Conservation (phyloP, 2,329 filamentous ascomycete genomes). For the Neoascochyta sp. region DNA sequence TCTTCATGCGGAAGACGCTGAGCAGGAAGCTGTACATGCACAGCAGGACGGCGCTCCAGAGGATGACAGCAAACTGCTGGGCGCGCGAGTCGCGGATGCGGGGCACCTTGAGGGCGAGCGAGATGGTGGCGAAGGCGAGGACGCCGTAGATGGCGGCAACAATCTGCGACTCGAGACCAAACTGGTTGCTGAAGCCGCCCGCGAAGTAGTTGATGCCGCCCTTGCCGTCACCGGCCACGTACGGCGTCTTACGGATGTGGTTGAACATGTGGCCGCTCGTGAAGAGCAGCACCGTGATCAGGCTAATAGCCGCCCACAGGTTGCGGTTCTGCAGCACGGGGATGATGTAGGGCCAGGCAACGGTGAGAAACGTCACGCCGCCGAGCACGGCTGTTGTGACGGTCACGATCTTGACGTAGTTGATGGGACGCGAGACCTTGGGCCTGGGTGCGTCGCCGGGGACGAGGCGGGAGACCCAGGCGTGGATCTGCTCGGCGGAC, state of each 20-base stretch:
- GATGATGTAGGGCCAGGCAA: conserved; percentile 73
- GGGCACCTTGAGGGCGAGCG: conserved; percentile 89
- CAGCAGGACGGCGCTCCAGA: conserved; percentile 74
- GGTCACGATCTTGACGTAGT: conserved; percentile 73
- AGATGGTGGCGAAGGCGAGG: conserved; percentile 84
- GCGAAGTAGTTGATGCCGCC: conserved; percentile 91
- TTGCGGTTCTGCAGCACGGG: conserved; percentile 87
- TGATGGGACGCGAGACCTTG: conserved; percentile 75
- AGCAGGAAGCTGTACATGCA: conserved; percentile 90
- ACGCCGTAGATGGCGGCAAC: conserved; percentile 81
- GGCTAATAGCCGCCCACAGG: conserved; percentile 84
- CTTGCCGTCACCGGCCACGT: conserved; percentile 77
- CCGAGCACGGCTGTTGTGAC: conserved; percentile 68
- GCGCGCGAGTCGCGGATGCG: conserved; percentile 71
- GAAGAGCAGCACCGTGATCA: conserved; percentile 87
- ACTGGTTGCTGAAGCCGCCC: conserved; percentile 87
- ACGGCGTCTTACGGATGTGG: conserved; percentile 93
- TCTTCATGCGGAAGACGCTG: conserved; percentile 92
- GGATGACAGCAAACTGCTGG: conserved; percentile 77
- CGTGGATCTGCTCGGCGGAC: conserved; percentile 71
- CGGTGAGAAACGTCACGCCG: conserved; percentile 62
- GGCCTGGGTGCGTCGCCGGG: conserved; percentile 67
- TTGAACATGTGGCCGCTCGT: conserved; percentile 99
- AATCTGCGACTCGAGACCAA: conserved; percentile 92
- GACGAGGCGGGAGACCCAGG: conserved; percentile 75